These are phyloP conservation scores for Echium plantagineum DNA, from an alignment of 257 asterid genomes.

Conservation along the genomic window DNA sequence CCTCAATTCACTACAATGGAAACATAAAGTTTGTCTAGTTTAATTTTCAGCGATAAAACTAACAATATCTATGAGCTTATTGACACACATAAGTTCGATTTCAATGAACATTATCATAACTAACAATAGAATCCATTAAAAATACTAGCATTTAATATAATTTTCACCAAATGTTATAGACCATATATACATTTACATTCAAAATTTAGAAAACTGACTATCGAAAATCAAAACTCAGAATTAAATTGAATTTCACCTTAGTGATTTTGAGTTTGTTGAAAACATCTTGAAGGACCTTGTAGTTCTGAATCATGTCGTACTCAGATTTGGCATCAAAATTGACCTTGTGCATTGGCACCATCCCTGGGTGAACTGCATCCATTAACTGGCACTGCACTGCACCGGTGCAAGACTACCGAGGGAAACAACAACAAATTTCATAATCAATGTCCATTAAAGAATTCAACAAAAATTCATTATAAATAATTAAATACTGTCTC, in stretches of 20 bases:
- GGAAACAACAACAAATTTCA: background rate
- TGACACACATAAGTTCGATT: too few relatives aligned
- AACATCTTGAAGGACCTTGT: slow-evolving; percentile 94
- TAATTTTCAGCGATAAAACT: too few relatives aligned
- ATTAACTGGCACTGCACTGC: slow-evolving; percentile 96
- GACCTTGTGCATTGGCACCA: slow-evolving; percentile 97
- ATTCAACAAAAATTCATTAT: background rate
- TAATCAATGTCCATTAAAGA: slow-evolving; percentile 2
- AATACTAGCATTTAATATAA: too few relatives aligned
- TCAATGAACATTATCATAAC: too few relatives aligned
- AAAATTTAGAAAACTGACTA: too few relatives aligned
- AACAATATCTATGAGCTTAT: too few relatives aligned
- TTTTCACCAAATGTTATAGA: too few relatives aligned
- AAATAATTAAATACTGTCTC: too few relatives aligned
- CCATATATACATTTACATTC: too few relatives aligned
- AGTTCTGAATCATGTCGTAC: slow-evolving; percentile 87
- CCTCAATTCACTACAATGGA: too few relatives aligned
- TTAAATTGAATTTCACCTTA: slow-evolving; percentile 28
- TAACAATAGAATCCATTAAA: too few relatives aligned
- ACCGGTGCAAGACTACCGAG: slow-evolving; percentile 76
- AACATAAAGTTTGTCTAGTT: too few relatives aligned
- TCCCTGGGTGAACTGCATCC: slow-evolving; percentile 82
- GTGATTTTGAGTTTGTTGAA: slow-evolving; percentile 76
- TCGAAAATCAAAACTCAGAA: background rate
- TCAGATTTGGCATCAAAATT: slow-evolving; percentile 94